Conservation (phyloP, 768 basidiomycete genomes). For the Xerocomellus amylosporus region DNA sequence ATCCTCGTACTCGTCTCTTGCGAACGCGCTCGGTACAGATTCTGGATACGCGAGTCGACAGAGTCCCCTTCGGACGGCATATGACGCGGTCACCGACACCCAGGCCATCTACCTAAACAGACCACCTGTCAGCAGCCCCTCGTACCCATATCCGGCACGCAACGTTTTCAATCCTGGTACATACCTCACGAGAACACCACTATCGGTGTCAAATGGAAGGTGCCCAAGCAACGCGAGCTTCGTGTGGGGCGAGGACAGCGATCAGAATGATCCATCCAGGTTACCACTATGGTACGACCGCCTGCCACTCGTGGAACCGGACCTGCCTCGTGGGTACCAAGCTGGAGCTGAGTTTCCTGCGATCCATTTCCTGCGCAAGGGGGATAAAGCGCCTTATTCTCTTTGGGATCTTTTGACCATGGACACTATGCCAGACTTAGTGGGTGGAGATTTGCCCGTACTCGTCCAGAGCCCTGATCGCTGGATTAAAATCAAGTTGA, state of each 20-base stretch:
- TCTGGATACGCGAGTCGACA: slow-evolving; percentile 11
- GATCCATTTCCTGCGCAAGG: slow-evolving; percentile 33
- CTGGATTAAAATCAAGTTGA: slow-evolving; percentile 35
- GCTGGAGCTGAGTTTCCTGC: slow-evolving; percentile 19
- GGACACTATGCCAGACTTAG: slow-evolving; percentile 26
- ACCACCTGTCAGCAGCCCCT: slow-evolving; percentile 18
- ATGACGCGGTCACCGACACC: slow-evolving; percentile 7
- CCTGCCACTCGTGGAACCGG: slow-evolving; percentile 25
- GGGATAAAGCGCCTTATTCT: slow-evolving; percentile 27
- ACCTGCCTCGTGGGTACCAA: slow-evolving; percentile 6
- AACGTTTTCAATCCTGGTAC: slow-evolving; percentile 28
- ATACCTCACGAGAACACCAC: slow-evolving; percentile 9
- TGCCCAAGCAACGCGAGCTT: neutral
- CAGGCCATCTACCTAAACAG: slow-evolving; percentile 16
- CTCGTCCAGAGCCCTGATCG: slow-evolving; percentile 23
- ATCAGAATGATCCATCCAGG: neutral
- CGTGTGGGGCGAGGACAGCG: neutral
- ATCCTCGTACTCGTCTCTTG: slow-evolving; percentile 26
- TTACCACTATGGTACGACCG: slow-evolving; percentile 6
- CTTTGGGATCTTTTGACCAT: slow-evolving; percentile 22
- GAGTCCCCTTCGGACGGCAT: neutral
- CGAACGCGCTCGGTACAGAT: slow-evolving; percentile 21
- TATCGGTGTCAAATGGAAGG: slow-evolving; percentile 9
- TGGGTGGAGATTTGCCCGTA: slow-evolving; percentile 19
- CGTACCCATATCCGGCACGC: slow-evolving; percentile 31